phyloP scores from a whole-genome alignment of 306 rosid species.

The Trichosanthes cucumerina region DNA sequence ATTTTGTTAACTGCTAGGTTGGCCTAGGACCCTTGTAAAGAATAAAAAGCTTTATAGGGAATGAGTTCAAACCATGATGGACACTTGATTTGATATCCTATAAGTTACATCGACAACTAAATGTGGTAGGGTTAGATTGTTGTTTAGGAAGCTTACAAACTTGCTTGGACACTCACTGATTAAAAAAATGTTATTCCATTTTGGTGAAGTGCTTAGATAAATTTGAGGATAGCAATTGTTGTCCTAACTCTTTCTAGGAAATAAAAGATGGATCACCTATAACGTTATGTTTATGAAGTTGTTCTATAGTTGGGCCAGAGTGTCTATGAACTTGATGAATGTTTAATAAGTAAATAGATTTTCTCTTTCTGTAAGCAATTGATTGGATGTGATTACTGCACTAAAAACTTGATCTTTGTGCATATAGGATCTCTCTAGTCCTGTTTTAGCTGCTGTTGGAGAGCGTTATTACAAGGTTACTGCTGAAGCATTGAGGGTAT shows the following conservation, averaged over 20 bases:
- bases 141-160: no score
- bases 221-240: neutral
- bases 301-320: neutral
- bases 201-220: neutral
- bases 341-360: neutral
- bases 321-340: neutral
- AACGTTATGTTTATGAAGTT: neutral
- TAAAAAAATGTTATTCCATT: neutral
- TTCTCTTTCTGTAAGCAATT: neutral
- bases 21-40: no score
- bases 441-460: constrained; percentile 90
- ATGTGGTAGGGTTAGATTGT: no score
- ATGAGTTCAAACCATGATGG: no score
- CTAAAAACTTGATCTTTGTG: neutral
- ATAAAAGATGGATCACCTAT: neutral
- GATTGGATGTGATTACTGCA: neutral
- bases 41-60: no score
- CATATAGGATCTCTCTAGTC: constrained; percentile 86
- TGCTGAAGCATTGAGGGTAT: constrained; percentile 95
- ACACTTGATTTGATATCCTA: no score
- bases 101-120: no score
- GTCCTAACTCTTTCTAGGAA: neutral
- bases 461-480: constrained; percentile 99
- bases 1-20: no score
- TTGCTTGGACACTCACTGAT: no score